Base-by-base conservation (phyloP, 116 monocot species). In the Dioscorea cayenensis region DNA sequence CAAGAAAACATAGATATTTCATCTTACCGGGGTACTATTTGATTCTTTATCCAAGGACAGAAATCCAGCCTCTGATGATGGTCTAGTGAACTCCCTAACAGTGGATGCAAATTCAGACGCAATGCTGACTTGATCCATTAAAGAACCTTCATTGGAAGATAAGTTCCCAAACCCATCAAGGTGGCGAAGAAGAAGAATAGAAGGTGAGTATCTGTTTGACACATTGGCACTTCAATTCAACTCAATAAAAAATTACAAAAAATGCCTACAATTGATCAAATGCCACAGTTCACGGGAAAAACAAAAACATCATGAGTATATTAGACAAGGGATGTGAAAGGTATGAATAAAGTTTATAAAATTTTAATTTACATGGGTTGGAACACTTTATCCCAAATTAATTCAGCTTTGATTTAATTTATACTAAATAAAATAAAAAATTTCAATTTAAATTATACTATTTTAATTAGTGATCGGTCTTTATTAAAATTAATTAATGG, bases 161-260 rank as follows among this genome's bases (percentile, higher is more conserved):
- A 86, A 68, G 74, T 81, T 89, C 35, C 80, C 78, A 52, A 99
- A 83, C 32, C 77, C 81, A 73, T 99, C 87, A 78, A 99, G 91
- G 64, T 86, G 80, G 60, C 91, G 90, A 66, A 99, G 88, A 38
- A 99, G 76, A 74, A 91, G 77, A 68, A 89, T 79, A 22, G 84
- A 84, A 66, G 89, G 95, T 68, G 82, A 80, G 74, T 93, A 97
- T 79, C 94, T 93, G 70, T 50, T 52, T 35, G 43, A 65, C 21
- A 25, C 68, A 73, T 49, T 19, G 28, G 27, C 38, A 28, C 63
- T 16, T 70, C 51, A 37, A 6, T 29, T 13, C 68, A 22, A 20
- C 18, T 36, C 19, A 29, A 55, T 16, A 62, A 48, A 8, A 67
- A 38, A 38, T 38, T 38, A 6, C 9, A 43, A 43, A 43, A 43